These are phyloP conservation scores for Verticillium klebahnii DNA, from an alignment of 2,329 filamentous ascomycete genomes.

Conservation along the genomic window DNA sequence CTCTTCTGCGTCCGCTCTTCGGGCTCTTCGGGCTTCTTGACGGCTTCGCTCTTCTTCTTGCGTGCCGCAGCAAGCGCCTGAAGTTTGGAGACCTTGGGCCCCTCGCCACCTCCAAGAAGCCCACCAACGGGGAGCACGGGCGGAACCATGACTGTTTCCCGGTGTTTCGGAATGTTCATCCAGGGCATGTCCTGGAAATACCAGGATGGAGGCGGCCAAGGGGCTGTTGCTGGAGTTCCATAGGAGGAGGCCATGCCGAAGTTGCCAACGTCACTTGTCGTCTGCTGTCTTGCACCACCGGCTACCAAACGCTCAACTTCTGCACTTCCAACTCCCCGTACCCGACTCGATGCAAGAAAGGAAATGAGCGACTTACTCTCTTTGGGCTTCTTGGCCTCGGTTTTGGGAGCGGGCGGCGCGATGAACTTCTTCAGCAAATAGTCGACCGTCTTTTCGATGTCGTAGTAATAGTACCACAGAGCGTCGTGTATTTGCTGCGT, in stretches of 20 bases:
- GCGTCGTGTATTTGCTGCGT: constrained; percentile 75
- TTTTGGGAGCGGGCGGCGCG: constrained; percentile 34
- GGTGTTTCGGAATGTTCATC: constrained; percentile 65
- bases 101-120: constrained; percentile 70
- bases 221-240: constrained; percentile 15
- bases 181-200: constrained; percentile 87
- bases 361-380: constrained; percentile 31
- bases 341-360: constrained; percentile 6
- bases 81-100: constrained; percentile 78
- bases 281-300: constrained; percentile 9
- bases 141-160: constrained; percentile 61
- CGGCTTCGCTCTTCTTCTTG: constrained; percentile 74
- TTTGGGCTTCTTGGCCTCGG: constrained; percentile 33
- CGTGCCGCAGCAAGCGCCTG: constrained; percentile 83
- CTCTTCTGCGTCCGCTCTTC: constrained; percentile 23
- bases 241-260: neutral
- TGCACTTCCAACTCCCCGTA: constrained; percentile 6
- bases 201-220: constrained; percentile 28
- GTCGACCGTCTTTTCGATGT: constrained; percentile 76
- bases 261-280: neutral
- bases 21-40: constrained; percentile 27
- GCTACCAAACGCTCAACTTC: constrained; percentile 15
- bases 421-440: constrained; percentile 69
- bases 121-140: constrained; percentile 53
- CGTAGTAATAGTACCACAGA: constrained; percentile 94